Percentiles rank a stretch among this genome's conserved stretches.
Evolutionary conservation across 2,329 filamentous ascomycete species (phyloP).

Genomic region (Xylaria sp.): DNA sequence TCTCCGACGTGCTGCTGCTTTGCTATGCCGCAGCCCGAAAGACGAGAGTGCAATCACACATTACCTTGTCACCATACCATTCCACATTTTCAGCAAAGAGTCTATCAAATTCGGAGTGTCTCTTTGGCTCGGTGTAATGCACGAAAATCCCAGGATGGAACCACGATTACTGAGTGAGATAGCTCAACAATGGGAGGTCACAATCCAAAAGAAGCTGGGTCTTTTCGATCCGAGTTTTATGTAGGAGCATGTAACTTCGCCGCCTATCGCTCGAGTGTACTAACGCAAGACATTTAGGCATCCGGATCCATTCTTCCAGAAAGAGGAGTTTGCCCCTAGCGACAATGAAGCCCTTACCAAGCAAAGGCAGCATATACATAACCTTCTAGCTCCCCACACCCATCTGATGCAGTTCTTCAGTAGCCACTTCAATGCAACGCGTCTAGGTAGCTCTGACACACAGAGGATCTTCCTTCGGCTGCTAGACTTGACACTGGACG

Average conservation of each 20-base stretch:
- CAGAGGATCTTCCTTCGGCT: slow-evolving; percentile 85
- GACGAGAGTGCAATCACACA: slow-evolving; percentile 84
- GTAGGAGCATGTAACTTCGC: slow-evolving; percentile 53
- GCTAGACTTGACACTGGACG: slow-evolving; percentile 80
- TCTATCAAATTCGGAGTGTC: slow-evolving; percentile 96
- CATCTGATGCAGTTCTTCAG: slow-evolving; percentile 87
- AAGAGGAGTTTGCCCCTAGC: slow-evolving; percentile 91
- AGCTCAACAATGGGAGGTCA: slow-evolving; percentile 89
- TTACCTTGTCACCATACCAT: slow-evolving; percentile 91
- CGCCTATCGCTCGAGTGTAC: slow-evolving; percentile 33
- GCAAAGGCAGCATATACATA: slow-evolving; percentile 81
- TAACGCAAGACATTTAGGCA: slow-evolving; percentile 65
- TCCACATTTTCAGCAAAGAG: slow-evolving; percentile 91
- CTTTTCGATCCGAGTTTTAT: slow-evolving; percentile 80
- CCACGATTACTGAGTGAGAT: slow-evolving; percentile 87
- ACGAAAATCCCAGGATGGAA: slow-evolving; percentile 92
- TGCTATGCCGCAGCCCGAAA: slow-evolving; percentile 81
- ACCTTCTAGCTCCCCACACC: slow-evolving; percentile 86
- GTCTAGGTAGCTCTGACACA: slow-evolving; percentile 84
- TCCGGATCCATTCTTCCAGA: slow-evolving; percentile 88
- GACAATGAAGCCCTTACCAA: slow-evolving; percentile 80
- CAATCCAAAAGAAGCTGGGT: slow-evolving; percentile 79
- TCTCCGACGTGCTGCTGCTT: slow-evolving; percentile 83
- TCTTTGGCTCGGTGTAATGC: slow-evolving; percentile 95
- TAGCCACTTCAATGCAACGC: slow-evolving; percentile 93